phyloP scores from a whole-genome alignment of 345 rosid genomes.

The Physaria fendleri region DNA sequence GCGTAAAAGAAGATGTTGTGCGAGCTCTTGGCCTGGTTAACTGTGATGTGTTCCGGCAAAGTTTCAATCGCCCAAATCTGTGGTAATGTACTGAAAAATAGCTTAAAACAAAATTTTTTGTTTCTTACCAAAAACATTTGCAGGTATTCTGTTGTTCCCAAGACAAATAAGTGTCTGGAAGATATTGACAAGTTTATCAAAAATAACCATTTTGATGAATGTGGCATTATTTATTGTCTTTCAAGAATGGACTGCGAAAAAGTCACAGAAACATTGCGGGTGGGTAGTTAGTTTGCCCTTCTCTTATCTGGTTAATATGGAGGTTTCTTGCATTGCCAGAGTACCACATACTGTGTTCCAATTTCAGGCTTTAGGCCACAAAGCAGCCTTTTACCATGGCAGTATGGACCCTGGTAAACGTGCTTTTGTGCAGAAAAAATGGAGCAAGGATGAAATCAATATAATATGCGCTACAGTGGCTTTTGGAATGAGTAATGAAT shows the following conservation, averaged over 20 bases:
- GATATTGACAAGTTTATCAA: slow-evolving; percentile 84
- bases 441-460: slow-evolving; percentile 98
- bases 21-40: slow-evolving; percentile 89
- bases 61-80: slow-evolving; percentile 87
- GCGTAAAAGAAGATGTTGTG: slow-evolving; percentile 96
- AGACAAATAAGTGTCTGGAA: slow-evolving; percentile 83
- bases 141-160: slow-evolving; percentile 82
- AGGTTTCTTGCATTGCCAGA: neutral
- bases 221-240: slow-evolving; percentile 93
- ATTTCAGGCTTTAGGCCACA: slow-evolving; percentile 75
- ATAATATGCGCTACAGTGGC: slow-evolving; percentile 97
- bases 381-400: slow-evolving; percentile 91
- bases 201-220: slow-evolving; percentile 85
- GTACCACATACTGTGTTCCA: neutral
- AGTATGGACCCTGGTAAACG: slow-evolving; percentile 82
- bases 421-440: slow-evolving; percentile 71
- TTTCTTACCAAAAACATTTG: slow-evolving; percentile 28
- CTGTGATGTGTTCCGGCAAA: slow-evolving; percentile 84
- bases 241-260: slow-evolving; percentile 98
- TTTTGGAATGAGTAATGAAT: slow-evolving; percentile 87
- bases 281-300: slow-evolving; percentile 29
- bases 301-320: neutral
- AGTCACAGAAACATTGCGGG: slow-evolving; percentile 82
- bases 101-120: neutral
- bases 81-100: slow-evolving; percentile 30